These are phyloP conservation scores for Viridothelium virens DNA, from an alignment of 495 filamentous ascomycete genomes.

Conservation along the genomic window DNA sequence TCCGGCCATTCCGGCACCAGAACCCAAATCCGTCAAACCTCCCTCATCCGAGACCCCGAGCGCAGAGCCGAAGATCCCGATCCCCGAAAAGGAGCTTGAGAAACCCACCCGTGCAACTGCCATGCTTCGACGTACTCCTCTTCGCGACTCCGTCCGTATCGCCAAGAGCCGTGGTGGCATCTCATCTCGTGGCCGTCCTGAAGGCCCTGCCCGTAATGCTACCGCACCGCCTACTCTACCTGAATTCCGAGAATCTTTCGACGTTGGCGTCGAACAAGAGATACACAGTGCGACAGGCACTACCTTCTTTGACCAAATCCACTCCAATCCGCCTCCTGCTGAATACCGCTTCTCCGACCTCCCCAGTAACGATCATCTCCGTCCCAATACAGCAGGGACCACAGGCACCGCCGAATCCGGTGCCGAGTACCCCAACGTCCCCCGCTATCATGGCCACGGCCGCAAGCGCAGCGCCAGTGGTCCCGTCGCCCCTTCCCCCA, in stretches of 20 bases:
- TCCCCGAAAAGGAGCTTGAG: conserved; percentile 41
- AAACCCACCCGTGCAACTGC: conserved; percentile 24
- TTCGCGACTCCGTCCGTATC: conserved; percentile 83
- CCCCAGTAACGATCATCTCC: neutral
- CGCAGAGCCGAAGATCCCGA: conserved; percentile 43
- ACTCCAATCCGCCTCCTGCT: neutral
- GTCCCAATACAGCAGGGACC: neutral
- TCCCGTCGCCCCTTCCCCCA: conserved; percentile 45
- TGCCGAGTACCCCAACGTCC: conserved; percentile 75
- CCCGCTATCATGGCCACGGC: conserved; percentile 64
- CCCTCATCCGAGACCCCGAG: neutral
- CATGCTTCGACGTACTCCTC: conserved; percentile 52
- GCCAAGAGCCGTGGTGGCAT: conserved; percentile 69
- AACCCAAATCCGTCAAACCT: conserved; percentile 20
- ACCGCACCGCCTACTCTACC: conserved; percentile 2
- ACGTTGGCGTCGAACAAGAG: neutral
- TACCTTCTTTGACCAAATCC: neutral
- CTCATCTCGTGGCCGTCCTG: conserved; percentile 20
- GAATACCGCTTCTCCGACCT: conserved; percentile 2
- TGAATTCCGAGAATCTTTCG: neutral
- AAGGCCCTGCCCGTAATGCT: conserved; percentile 22
- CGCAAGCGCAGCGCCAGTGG: conserved; percentile 83
- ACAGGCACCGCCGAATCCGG: conserved; percentile 41
- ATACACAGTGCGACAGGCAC: neutral
- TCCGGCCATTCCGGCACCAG: conserved; percentile 21